Percentiles rank a stretch among this genome's conserved stretches.
Conservation (phyloP, 1,284 basidiomycete genomes). For the Fomitiporia mediterranea region DNA sequence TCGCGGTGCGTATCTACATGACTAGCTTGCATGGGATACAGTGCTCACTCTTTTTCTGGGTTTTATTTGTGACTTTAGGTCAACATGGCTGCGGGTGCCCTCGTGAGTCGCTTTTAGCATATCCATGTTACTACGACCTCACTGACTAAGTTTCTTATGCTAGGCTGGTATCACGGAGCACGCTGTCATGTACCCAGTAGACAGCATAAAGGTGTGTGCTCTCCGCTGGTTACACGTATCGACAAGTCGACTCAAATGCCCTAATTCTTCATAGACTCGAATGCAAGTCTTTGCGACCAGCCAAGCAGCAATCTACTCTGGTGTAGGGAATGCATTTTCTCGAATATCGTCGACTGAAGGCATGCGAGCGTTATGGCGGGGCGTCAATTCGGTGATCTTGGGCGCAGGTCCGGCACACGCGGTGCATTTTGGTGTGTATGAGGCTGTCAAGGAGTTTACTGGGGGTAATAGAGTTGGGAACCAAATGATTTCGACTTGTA, state of each 20-base stretch:
- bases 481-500: slow-evolving; percentile 79
- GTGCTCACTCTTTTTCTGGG: slow-evolving; percentile 9
- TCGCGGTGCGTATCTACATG: slow-evolving; percentile 46
- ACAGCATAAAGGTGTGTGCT: slow-evolving; percentile 88
- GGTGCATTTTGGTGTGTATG: slow-evolving; percentile 96
- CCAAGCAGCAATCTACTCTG: slow-evolving; percentile 81
- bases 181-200: slow-evolving; percentile 97
- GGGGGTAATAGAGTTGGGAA: slow-evolving; percentile 84
- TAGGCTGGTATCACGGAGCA: slow-evolving; percentile 99
- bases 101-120: slow-evolving; percentile 53
- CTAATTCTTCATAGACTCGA: slow-evolving; percentile 65
- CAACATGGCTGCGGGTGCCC: slow-evolving; percentile 95
- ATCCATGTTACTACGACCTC: not conserved
- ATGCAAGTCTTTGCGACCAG: slow-evolving; percentile 96
- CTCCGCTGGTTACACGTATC: too few species aligned
- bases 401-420: slow-evolving; percentile 99
- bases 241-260: slow-evolving; percentile 16
- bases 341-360: slow-evolving; percentile 94
- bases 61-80: slow-evolving; percentile 44
- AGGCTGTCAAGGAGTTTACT: slow-evolving; percentile 88
- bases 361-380: slow-evolving; percentile 87
- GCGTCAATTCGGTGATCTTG: slow-evolving; percentile 94
- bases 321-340: slow-evolving; percentile 83
- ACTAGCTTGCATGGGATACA: not conserved
- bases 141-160: not conserved